Percentiles rank a stretch among this genome's conserved stretches.
phyloP scores from a whole-genome alignment of 1,139 yeast species.

The Nakaseomyces kungkrabaensis region DNA sequence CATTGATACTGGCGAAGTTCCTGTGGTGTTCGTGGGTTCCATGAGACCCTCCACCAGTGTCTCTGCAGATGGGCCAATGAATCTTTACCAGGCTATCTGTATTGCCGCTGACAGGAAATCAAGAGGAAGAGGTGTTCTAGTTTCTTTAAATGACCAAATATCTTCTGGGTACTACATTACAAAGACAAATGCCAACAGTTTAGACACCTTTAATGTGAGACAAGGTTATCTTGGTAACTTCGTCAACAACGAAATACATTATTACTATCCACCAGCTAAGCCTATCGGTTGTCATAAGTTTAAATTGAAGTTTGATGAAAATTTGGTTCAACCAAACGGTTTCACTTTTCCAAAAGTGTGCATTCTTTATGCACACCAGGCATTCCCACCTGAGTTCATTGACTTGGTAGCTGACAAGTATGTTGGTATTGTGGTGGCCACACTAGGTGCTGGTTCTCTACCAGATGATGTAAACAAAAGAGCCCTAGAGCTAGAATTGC shows the following conservation, averaged over 20 bases:
- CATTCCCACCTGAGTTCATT: slow-evolving; percentile 41
- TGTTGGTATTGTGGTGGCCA: slow-evolving; percentile 52
- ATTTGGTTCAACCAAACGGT: slow-evolving; percentile 5
- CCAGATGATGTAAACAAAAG: slow-evolving; percentile 40
- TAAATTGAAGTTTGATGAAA: slow-evolving; percentile 26
- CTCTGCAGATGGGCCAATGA: slow-evolving; percentile 67
- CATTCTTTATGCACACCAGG: slow-evolving; percentile 52
- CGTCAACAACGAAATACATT: slow-evolving; percentile 55
- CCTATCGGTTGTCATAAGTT: slow-evolving; percentile 45
- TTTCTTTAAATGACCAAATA: slow-evolving; percentile 56
- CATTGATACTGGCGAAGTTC: slow-evolving; percentile 43
- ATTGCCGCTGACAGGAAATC: slow-evolving; percentile 47
- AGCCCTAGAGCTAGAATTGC: slow-evolving; percentile 33
- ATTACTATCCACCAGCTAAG: slow-evolving; percentile 52
- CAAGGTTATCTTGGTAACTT: slow-evolving; percentile 65
- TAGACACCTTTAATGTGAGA: slow-evolving; percentile 61
- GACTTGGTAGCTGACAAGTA: slow-evolving; percentile 36
- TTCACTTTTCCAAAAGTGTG: slow-evolving; percentile 35
- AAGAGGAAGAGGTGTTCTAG: slow-evolving; percentile 50
- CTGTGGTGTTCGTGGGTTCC: slow-evolving; percentile 60
- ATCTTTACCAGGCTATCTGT: slow-evolving; percentile 57
- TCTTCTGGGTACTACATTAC: slow-evolving; percentile 63
- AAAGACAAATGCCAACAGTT: slow-evolving; percentile 57
- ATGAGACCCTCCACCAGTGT: slow-evolving; percentile 67
- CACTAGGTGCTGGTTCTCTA: slow-evolving; percentile 65